Conservation (phyloP, 176 grass and related monocot species). For the Juncus inflexus region DNA sequence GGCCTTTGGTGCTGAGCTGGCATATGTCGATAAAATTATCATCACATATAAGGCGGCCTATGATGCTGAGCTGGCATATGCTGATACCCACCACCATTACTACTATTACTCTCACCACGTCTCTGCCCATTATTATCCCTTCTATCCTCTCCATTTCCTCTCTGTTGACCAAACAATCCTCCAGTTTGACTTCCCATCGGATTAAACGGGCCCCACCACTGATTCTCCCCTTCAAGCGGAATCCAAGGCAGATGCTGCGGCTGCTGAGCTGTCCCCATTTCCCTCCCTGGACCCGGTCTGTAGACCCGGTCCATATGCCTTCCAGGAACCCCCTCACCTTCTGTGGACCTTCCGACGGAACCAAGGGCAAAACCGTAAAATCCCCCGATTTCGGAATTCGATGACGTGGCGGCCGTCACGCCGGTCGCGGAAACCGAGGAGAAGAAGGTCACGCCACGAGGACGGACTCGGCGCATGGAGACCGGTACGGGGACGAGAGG, state of each 20-base stretch:
- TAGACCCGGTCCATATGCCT: conserved; percentile 26
- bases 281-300: conserved; percentile 5
- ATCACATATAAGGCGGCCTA: conserved; percentile 26
- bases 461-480: conserved; percentile 15
- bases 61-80: conserved; percentile 4
- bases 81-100: too few relatives aligned
- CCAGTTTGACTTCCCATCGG: neutral
- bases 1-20: conserved; percentile 11
- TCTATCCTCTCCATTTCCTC: conserved; percentile 6
- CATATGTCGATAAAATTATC: neutral
- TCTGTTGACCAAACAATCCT: conserved; percentile 23
- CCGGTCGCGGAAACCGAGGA: conserved; percentile 16
- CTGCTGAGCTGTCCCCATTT: neutral
- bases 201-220: conserved; percentile 30
- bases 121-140: conserved; percentile 2
- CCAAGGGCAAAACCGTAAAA: conserved; percentile 2
- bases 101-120: neutral
- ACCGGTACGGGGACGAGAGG: conserved; percentile 5
- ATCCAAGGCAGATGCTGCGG: conserved; percentile 26
- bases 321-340: conserved; percentile 17
- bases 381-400: conserved; percentile 24
- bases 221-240: conserved; percentile 16
- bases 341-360: neutral
- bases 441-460: conserved; percentile 15
- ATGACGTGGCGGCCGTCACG: neutral